A percentile compares a stretch with the other conserved stretches of the same genome.
phyloP scores from a whole-genome alignment of 2,329 filamentous ascomycete species.

The Coniosporium tulheliwenetii region DNA sequence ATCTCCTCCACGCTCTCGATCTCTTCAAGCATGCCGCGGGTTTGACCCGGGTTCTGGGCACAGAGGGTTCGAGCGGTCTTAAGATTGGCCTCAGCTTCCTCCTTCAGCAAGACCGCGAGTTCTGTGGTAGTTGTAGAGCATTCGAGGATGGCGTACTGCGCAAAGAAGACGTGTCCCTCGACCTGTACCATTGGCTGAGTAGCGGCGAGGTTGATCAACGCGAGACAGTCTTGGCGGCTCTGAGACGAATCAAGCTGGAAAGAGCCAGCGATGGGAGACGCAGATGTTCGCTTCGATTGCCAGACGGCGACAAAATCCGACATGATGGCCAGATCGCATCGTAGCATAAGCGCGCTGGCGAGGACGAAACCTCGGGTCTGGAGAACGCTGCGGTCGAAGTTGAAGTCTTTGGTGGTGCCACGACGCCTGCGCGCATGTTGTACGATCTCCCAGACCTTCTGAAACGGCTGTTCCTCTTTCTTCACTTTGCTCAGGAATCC shows the following conservation, averaged over 20 bases:
- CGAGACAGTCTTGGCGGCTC: constrained; percentile 23
- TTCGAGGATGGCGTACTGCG: constrained; percentile 32
- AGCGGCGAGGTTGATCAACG: constrained; percentile 23
- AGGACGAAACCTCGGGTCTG: constrained; percentile 21
- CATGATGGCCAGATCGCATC: constrained; percentile 33
- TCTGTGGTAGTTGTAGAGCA: constrained; percentile 8
- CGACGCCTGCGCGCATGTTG: constrained; percentile 21
- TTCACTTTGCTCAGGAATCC: constrained; percentile 15
- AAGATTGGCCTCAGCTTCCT: constrained; percentile 10
- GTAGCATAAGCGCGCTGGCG: constrained; percentile 28
- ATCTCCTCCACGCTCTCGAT: constrained; percentile 30
- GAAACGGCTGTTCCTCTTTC: constrained; percentile 34
- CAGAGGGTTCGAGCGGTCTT: constrained; percentile 13
- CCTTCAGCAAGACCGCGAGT: constrained; percentile 6
- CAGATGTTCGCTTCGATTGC: too few relatives aligned
- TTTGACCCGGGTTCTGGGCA: constrained; percentile 8
- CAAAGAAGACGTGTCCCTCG: constrained; percentile 36
- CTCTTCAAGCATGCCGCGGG: constrained; percentile 24
- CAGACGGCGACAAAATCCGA: constrained; percentile 21
- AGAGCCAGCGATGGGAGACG: not conserved
- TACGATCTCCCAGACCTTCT: constrained; percentile 30
- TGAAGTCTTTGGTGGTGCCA: constrained; percentile 13
- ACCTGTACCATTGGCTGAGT: constrained; percentile 21
- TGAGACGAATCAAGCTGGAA: constrained; percentile 14
- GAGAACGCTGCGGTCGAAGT: constrained; percentile 10